Evolutionary conservation across 306 rosid species (phyloP).

Genomic region (Dalbergia oliveri): DNA sequence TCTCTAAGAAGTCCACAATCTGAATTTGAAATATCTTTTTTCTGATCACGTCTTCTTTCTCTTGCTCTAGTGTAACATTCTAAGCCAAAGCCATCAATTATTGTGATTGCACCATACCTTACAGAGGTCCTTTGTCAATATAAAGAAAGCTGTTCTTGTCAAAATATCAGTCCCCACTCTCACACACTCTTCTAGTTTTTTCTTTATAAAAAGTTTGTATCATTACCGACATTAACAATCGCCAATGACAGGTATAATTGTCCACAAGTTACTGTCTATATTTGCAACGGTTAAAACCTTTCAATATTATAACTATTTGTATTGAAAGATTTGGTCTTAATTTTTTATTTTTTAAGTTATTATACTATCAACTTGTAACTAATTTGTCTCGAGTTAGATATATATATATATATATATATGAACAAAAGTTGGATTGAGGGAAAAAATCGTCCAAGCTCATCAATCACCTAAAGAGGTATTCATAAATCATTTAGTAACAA

Average conservation of each 20-base stretch:
- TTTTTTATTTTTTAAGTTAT: no score
- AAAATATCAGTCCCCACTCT: conserved; percentile 23
- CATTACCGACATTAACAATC: neutral
- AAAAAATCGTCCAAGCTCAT: no score
- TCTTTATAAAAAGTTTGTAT: neutral
- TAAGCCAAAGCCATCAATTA: conserved; percentile 44
- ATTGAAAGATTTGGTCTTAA: no score
- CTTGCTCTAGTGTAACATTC: conserved; percentile 22
- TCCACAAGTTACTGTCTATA: neutral
- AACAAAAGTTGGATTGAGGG: no score
- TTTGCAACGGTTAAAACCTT: no score
- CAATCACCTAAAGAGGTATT: no score
- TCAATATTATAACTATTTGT: no score
- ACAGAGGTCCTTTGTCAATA: neutral
- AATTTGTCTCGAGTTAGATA: no score
- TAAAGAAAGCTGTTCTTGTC: conserved; percentile 10
- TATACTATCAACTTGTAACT: no score
- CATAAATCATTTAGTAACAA: no score
- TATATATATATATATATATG: no score
- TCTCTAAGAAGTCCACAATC: neutral
- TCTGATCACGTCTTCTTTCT: neutral
- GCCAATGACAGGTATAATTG: neutral
- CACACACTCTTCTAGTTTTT: neutral
- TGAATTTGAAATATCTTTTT: neutral
- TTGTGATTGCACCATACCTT: conserved; percentile 31